phyloP scores from a whole-genome alignment of 2,329 filamentous ascomycete genomes.

The Aspergillus caelatus region DNA sequence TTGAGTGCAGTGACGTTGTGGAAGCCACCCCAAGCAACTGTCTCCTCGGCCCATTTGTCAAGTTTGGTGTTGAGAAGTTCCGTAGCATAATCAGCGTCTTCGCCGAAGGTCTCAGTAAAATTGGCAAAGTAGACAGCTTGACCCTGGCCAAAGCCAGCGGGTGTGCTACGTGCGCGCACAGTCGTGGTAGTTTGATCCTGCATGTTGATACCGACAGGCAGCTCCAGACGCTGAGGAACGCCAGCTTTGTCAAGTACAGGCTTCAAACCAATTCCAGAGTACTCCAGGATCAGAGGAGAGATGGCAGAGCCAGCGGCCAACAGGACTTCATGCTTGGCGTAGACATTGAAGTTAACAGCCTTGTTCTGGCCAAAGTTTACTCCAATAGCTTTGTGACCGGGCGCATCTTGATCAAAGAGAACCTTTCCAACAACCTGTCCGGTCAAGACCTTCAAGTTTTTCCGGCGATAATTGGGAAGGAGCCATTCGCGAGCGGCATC shows the following conservation, averaged over 20 bases:
- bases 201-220: conserved; percentile 34
- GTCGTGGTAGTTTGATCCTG: conserved; percentile 34
- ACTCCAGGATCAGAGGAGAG: conserved; percentile 30
- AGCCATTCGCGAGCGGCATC: conserved; percentile 33
- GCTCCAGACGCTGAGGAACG: conserved; percentile 24
- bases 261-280: conserved; percentile 31
- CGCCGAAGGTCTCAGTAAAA: conserved; percentile 27
- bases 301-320: conserved; percentile 29
- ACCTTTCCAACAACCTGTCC: conserved; percentile 31
- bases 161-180: conserved; percentile 17
- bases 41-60: too few species aligned
- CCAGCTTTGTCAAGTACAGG: conserved; percentile 18
- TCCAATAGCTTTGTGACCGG: conserved; percentile 20
- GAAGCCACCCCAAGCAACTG: too few species aligned
- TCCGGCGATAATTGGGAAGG: conserved; percentile 25
- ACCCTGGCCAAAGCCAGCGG: conserved; percentile 23
- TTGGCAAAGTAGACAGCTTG: conserved; percentile 32
- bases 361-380: conserved; percentile 31
- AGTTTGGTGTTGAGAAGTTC: neutral
- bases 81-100: neutral
- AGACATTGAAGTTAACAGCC: conserved; percentile 23
- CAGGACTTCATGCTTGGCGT: conserved; percentile 29
- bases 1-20: too few species aligned
- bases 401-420: conserved; percentile 15
- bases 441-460: conserved; percentile 26